Base-by-base conservation (phyloP, 306 rosid species). In the Trifolium repens region DNA sequence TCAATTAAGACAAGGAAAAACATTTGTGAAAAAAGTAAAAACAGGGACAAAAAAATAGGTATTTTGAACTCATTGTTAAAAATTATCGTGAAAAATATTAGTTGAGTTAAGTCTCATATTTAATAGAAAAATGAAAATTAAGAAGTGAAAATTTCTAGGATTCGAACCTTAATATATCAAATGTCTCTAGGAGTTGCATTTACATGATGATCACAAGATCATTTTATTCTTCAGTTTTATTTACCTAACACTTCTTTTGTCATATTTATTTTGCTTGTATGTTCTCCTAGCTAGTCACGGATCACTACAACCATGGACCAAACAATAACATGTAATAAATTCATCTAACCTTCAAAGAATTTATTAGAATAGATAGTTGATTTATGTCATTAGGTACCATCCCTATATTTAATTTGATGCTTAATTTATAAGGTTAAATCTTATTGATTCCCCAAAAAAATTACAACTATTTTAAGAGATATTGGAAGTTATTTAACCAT, bases 321-420 rank as follows among this genome's bases (percentile, higher is more conserved):
- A 70, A 74, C 11, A 71, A 30, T 42, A 15, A 24, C 65, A 83
- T 59, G 67, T 24, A 84, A 52, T 84, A 52, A 84, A 72, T 72
- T 68, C 77, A 80, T 47, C 80, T 62, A 42, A 64, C 24, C 30
- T 46, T 47, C 19, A 17, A 34, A 16, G 72, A 80, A 69, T 63
- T 73, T 69, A 77, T 43, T 53, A 80, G 67, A 52, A 73, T 43
- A 60, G 65, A 72, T 80, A 43, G 76, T 79, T 75, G 73, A 75
- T 75, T 83, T 71, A 69, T 72, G 75, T 69, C 84, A 80, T 68
- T 44, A 67, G 44, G 61, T 61, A 37, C 57, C 77, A 80, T 80
- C 50, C 43, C 74, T 19, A 69, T 63, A 79, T 73, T 47, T 55
- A 58, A 77, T 80, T 40, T 59, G 47, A 77, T 80, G 73, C 57